Evolutionary conservation across 139 green algal genomes (phyloP).

Genomic region (Volvox africanus): DNA sequence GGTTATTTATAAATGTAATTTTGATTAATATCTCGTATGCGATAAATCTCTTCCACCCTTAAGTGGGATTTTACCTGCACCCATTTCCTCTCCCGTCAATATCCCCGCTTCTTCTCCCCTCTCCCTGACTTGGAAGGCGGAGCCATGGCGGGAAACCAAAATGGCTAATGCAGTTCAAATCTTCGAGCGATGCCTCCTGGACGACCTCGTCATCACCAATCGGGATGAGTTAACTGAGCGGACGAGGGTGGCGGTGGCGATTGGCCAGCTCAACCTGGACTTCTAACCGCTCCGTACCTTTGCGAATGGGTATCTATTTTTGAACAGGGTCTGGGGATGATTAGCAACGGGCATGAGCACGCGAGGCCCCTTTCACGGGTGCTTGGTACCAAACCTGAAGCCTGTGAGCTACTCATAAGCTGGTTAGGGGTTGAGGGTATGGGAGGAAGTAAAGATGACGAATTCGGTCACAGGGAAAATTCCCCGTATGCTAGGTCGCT

Average conservation of each 20-base stretch:
- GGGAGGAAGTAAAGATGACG: no score
- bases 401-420: no score
- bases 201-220: constrained; percentile 3
- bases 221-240: constrained; percentile 17
- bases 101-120: neutral
- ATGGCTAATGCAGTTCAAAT: constrained; percentile 21
- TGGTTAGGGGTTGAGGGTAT: no score
- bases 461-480: no score
- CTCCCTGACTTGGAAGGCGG: neutral
- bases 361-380: no score
- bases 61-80: neutral
- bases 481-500: no score
- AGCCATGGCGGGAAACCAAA: constrained; percentile 38
- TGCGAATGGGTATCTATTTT: no score
- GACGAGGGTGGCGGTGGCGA: constrained; percentile 37
- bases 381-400: no score
- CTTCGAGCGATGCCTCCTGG: constrained; percentile 43
- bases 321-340: no score
- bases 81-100: neutral
- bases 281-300: neutral
- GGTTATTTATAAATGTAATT: neutral
- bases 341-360: no score
- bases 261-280: constrained; percentile 36
- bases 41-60: neutral
- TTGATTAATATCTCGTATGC: neutral